Evolutionary conservation across 805 yeast species (phyloP), one percentile per base, ranked within the genome.

Genomic region (Saccharomycopsis guyanensis): DNA sequence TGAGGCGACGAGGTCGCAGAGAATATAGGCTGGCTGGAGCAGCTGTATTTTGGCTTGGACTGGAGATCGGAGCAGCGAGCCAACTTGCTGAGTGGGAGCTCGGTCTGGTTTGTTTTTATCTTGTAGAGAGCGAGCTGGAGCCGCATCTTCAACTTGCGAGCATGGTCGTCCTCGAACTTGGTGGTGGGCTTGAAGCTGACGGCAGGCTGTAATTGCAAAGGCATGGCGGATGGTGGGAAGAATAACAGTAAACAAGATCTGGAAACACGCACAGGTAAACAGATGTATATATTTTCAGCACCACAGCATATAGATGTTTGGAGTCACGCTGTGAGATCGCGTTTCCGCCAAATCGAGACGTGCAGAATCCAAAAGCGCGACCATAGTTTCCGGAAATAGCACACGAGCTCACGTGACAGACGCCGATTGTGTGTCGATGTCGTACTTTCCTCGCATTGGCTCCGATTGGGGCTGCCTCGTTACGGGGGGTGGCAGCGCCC

Each of bases 41-140:
- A 10, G 13, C 12, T 10, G 12, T 38, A 13, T 20, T 16, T 38
- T n/a, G 18, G 13, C 6, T 34, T 13, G n/a, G n/a, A n/a, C 38
- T 34, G 38, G 20, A 16, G 38, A 6, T 7, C 20, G 10, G 5
- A 12, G 38, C 13, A 13, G 10, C 10, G 6, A 6, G 6, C 29
- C 18, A 33, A 18, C 20, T 15, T 33, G 22, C 40, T 18, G 34
- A 45, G 24, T 20, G 48, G 48, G 12, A 34, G n/a, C 24, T 15
- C 40, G 18, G 43, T 24, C 39, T 47, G 51, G 38, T 44, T 42
- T 8, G 44, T 47, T n/a, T 31, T 43, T 7, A 47, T 20, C 41
- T 47, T 47, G 31, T 40, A 47, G 25, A 36, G 44, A 22, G 51
- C 51, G 23, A 47, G 44, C 36, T 47, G 51, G n/a, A 47, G 43